Percentiles rank a stretch among this genome's conserved stretches.
These are phyloP conservation scores for Didymellaceae sp. DNA, from an alignment of 2,329 filamentous ascomycete genomes.

Conservation along the genomic window DNA sequence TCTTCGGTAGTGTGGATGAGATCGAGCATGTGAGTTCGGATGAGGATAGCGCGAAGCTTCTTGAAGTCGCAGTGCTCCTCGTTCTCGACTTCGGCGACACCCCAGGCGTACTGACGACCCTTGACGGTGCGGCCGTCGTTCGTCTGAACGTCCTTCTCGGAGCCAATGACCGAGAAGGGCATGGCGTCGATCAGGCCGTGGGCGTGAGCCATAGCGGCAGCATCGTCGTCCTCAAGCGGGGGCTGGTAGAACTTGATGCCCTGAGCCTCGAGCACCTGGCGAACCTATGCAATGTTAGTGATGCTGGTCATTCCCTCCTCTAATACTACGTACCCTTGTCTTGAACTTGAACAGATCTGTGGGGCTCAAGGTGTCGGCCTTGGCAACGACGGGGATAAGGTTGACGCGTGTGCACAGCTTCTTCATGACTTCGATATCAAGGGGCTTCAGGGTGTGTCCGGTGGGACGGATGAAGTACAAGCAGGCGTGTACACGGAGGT, in stretches of 20 bases:
- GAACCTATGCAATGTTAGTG: constrained; percentile 67
- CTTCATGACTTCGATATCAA: constrained; percentile 99
- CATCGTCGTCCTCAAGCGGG: constrained; percentile 96
- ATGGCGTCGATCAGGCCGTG: constrained; percentile 94
- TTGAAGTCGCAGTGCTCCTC: constrained; percentile 99
- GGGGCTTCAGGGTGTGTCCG: constrained; percentile 95
- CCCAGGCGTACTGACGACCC: constrained; percentile 98
- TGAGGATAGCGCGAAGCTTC: constrained; percentile 98
- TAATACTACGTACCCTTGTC: constrained; percentile 72
- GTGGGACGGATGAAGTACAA: constrained; percentile 99
- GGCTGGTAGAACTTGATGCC: constrained; percentile 99
- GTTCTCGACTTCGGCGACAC: constrained; percentile 99
- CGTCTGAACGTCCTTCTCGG: constrained; percentile 98
- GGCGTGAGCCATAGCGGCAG: constrained; percentile 92
- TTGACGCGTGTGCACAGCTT: constrained; percentile 97
- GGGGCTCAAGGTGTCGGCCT: constrained; percentile 96
- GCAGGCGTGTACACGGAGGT: constrained; percentile 97
- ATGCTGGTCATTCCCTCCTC: not conserved
- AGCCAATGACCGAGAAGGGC: constrained; percentile 98
- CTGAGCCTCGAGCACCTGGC: constrained; percentile 94
- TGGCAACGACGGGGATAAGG: constrained; percentile 96
- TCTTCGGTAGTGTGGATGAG: constrained; percentile 99
- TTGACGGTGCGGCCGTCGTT: constrained; percentile 96
- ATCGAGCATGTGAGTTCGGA: constrained; percentile 99
- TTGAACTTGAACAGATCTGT: constrained; percentile 93